phyloP scores from a whole-genome alignment of 148 eudicot species.

The Agrostemma githago region DNA sequence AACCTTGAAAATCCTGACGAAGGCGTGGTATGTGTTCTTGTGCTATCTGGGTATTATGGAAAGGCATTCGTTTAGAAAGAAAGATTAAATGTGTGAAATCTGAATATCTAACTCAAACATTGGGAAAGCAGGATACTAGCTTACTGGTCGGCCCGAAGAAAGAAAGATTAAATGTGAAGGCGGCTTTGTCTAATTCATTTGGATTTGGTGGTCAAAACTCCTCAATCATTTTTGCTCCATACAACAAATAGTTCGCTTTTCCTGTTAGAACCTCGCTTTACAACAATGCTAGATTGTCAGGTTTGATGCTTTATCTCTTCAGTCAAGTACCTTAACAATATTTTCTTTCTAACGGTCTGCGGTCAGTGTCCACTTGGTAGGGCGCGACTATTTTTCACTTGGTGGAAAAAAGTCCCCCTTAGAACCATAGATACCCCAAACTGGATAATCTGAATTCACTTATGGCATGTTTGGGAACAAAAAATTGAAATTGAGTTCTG shows the following conservation, averaged over 20 bases:
- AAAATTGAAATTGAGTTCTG: no score
- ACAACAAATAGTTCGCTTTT: constrained; percentile 48
- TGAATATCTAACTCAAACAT: constrained; percentile 16
- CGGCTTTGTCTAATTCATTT: constrained; percentile 89
- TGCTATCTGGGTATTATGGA: neutral
- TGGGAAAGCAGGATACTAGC: constrained; percentile 57
- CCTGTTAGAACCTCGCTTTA: constrained; percentile 19
- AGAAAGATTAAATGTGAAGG: constrained; percentile 74
- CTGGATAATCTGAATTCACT: no score
- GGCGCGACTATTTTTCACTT: no score
- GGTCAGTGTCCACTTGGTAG: no score
- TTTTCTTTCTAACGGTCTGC: no score
- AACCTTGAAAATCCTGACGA: constrained; percentile 85
- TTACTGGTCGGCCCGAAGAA: constrained; percentile 82
- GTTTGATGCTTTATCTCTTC: constrained; percentile 24
- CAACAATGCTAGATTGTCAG: constrained; percentile 29
- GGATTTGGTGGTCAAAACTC: constrained; percentile 99
- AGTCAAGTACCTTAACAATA: neutral
- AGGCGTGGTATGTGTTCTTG: constrained; percentile 66
- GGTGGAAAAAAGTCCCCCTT: no score
- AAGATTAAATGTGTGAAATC: neutral
- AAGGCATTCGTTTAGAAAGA: neutral
- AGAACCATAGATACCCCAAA: no score
- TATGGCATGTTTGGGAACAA: no score
- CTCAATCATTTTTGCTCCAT: constrained; percentile 89